Conservation (phyloP, 805 yeast species). For the Ogataea pilisensis region DNA sequence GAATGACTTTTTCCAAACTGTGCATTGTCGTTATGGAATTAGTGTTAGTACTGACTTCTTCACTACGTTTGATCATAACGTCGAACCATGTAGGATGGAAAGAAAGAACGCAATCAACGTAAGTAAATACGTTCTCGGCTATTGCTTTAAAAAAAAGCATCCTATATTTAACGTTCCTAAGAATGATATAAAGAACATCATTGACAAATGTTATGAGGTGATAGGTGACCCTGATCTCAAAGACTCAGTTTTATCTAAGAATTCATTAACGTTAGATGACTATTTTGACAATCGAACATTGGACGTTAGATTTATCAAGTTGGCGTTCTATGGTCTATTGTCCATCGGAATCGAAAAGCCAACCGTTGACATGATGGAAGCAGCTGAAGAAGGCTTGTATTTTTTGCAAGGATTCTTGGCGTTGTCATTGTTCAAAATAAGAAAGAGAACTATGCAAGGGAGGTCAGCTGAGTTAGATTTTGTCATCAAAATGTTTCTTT, state of each 20-base stretch:
- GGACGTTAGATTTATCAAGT: constrained; percentile 40
- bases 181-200: constrained; percentile 64
- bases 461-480: constrained; percentile 76
- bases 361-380: constrained; percentile 29
- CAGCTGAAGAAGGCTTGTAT: constrained; percentile 56
- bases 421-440: constrained; percentile 59
- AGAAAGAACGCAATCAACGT: constrained; percentile 32
- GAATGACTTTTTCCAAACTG: constrained; percentile 67
- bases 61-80: constrained; percentile 63
- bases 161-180: constrained; percentile 58
- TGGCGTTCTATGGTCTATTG: constrained; percentile 49
- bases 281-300: constrained; percentile 44
- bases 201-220: constrained; percentile 69
- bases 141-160: constrained; percentile 52
- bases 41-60: constrained; percentile 54
- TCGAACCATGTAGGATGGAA: constrained; percentile 38
- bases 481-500: constrained; percentile 59
- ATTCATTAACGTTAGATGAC: constrained; percentile 40
- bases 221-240: constrained; percentile 60
- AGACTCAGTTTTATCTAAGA: constrained; percentile 41
- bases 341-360: constrained; percentile 27
- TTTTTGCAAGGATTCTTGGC: constrained; percentile 65
- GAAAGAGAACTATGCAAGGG: constrained; percentile 77
- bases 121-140: constrained; percentile 46
- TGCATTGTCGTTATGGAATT: constrained; percentile 76